Conservation (phyloP, 2,329 filamentous ascomycete genomes). For the Alternaria angustiovoidea region DNA sequence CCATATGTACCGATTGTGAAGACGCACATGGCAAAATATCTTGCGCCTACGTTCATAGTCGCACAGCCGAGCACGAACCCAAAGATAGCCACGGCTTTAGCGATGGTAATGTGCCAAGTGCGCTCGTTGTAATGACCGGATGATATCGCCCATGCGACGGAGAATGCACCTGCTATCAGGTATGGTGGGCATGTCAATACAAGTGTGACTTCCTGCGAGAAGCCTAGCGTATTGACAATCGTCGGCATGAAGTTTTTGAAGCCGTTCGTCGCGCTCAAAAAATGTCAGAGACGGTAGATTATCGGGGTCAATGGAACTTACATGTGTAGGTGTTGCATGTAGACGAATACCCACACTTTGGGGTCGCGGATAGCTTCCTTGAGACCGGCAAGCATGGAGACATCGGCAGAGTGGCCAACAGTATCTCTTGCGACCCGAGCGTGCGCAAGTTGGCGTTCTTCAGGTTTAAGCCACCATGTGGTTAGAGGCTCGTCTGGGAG, state of each 20-base stretch:
- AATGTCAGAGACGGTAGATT: constrained; percentile 57
- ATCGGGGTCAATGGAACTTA: constrained; percentile 62
- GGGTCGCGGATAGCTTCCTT: constrained; percentile 58
- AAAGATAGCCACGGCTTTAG: constrained; percentile 47
- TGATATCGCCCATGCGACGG: constrained; percentile 43
- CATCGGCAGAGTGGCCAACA: constrained; percentile 13
- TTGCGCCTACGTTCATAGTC: constrained; percentile 46
- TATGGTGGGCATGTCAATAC: constrained; percentile 54
- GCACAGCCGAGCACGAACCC: constrained; percentile 50
- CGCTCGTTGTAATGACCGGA: constrained; percentile 52
- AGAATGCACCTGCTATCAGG: constrained; percentile 21
- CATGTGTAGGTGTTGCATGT: constrained; percentile 28
- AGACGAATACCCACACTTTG: constrained; percentile 61
- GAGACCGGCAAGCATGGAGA: constrained; percentile 49
- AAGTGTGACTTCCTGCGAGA: constrained; percentile 60
- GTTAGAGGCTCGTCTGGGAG: constrained; percentile 50
- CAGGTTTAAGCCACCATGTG: constrained; percentile 55
- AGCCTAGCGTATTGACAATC: constrained; percentile 60
- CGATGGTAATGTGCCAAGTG: constrained; percentile 52
- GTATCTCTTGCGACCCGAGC: too few species aligned
- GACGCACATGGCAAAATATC: constrained; percentile 33
- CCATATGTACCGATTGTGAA: constrained; percentile 23
- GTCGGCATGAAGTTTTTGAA: constrained; percentile 55
- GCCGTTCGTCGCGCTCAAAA: background rate
- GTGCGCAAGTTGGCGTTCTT: constrained; percentile 50